Evolutionary conservation across 192 early-diverging fungal genomes (phyloP).

Genomic region (Rhizophagus sp.): DNA sequence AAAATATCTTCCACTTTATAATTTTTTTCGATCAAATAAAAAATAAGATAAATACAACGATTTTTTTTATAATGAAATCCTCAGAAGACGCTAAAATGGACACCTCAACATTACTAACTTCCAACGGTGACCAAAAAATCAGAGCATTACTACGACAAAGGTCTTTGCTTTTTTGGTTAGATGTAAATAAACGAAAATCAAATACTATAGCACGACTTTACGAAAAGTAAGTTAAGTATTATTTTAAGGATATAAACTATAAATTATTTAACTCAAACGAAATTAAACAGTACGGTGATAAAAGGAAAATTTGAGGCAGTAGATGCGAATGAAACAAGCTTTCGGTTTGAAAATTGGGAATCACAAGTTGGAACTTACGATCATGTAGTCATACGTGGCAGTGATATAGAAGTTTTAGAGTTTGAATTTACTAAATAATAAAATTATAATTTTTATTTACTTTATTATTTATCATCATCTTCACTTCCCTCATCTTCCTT

Average conservation of each 20-base stretch:
- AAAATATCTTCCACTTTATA: too few relatives aligned
- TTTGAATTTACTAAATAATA: conserved; percentile 4
- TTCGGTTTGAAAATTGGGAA: conserved; percentile 48
- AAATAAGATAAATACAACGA: too few relatives aligned
- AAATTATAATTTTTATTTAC: conserved; percentile 3
- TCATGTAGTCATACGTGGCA: conserved; percentile 52
- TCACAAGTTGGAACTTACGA: conserved; percentile 53
- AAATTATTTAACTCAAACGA: neutral
- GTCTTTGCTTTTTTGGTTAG: conserved; percentile 54
- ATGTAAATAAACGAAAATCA: conserved; percentile 34
- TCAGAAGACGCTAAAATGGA: too few relatives aligned
- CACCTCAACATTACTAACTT: neutral
- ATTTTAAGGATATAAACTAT: neutral
- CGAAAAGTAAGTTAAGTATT: conserved; percentile 34
- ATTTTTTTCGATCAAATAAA: too few relatives aligned
- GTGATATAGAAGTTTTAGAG: conserved; percentile 47
- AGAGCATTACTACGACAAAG: conserved; percentile 37
- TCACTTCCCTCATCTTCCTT: conserved; percentile 33
- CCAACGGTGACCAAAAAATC: neutral
- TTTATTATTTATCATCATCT: conserved; percentile 35
- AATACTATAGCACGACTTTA: conserved; percentile 37
- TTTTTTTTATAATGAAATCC: too few relatives aligned
- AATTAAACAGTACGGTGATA: conserved; percentile 35
- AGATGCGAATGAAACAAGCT: conserved; percentile 52
- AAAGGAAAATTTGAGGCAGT: conserved; percentile 45